Evolutionary conservation across 2,329 filamentous ascomycete genomes (phyloP).

Genomic region (Pestalotiopsis sp.): DNA sequence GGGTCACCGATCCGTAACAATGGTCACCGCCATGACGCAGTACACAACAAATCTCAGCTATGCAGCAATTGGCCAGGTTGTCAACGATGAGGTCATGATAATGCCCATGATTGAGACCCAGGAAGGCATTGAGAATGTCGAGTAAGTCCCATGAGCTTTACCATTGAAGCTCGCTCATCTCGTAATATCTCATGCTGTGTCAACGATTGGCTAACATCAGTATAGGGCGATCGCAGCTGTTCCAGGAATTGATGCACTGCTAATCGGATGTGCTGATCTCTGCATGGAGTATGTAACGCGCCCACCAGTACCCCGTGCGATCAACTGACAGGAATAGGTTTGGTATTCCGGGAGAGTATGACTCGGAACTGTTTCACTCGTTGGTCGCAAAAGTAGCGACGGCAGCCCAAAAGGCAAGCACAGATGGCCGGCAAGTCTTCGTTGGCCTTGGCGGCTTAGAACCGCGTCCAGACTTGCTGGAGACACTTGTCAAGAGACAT

Average conservation of each 20-base stretch:
- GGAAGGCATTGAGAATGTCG: constrained; percentile 16
- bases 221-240: constrained; percentile 15
- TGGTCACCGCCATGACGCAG: constrained; percentile 16
- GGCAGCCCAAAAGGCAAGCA: constrained; percentile 13
- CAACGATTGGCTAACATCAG: not conserved
- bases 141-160: constrained; percentile 3
- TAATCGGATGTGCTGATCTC: constrained; percentile 17
- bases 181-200: not conserved
- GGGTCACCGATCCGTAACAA: constrained; percentile 15
- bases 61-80: constrained; percentile 13
- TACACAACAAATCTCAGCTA: constrained; percentile 14
- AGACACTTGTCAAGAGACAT: constrained; percentile 13
- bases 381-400: constrained; percentile 9
- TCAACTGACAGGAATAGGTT: constrained; percentile 2
- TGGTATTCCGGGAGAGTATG: constrained; percentile 15
- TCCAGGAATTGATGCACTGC: constrained; percentile 14
- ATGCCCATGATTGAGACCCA: constrained; percentile 18
- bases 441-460: constrained; percentile 16
- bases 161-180: not conserved
- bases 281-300: constrained; percentile 15
- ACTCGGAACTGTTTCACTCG: constrained; percentile 12
- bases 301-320: not conserved
- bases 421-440: constrained; percentile 12
- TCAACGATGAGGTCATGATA: constrained; percentile 16
- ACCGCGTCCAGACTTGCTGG: constrained; percentile 14